A percentile compares a stretch with the other conserved stretches of the same genome.
These are phyloP conservation scores for Parsonsia alboflavescens DNA, from an alignment of 257 asterid species.

Conservation along the genomic window DNA sequence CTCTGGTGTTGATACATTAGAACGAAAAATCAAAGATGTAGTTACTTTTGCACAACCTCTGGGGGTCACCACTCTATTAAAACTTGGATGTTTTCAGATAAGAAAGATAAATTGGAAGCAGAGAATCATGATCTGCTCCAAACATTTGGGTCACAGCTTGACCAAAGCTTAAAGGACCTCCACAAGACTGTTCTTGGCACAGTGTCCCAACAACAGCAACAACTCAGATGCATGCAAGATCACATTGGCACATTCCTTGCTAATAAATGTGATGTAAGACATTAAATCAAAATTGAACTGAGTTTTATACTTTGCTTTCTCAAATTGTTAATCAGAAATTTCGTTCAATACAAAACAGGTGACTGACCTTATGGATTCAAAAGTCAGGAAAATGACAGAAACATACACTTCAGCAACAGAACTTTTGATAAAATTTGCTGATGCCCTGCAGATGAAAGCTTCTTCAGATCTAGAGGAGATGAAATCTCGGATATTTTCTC, in stretches of 20 bases:
- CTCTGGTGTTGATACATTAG: not conserved
- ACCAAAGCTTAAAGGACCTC: conserved; percentile 55
- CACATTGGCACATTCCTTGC: conserved; percentile 47
- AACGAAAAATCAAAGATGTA: not conserved
- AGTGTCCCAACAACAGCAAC: conserved; percentile 62
- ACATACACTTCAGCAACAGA: conserved; percentile 45
- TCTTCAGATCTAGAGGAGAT: conserved; percentile 55
- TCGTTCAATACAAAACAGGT: conserved; percentile 34
- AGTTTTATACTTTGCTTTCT: conserved; percentile 6
- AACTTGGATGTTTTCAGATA: conserved; percentile 41
- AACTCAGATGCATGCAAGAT: conserved; percentile 50
- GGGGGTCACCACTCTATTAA: conserved; percentile 1
- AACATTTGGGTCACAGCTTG: conserved; percentile 57
- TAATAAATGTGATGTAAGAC: conserved; percentile 54
- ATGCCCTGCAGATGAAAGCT: conserved; percentile 43
- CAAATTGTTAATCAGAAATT: conserved; percentile 20
- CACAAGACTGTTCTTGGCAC: conserved; percentile 51
- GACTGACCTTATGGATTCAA: conserved; percentile 55
- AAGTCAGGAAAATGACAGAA: conserved; percentile 49
- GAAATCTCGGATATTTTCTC: conserved; percentile 40
- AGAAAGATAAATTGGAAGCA: conserved; percentile 61
- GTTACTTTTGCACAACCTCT: not conserved
- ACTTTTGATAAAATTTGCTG: conserved; percentile 38
- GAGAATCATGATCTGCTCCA: conserved; percentile 56
- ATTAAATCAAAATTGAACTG: not conserved